phyloP scores from a whole-genome alignment of 1,284 basidiomycete species.

The Melampsora allii-populina region DNA sequence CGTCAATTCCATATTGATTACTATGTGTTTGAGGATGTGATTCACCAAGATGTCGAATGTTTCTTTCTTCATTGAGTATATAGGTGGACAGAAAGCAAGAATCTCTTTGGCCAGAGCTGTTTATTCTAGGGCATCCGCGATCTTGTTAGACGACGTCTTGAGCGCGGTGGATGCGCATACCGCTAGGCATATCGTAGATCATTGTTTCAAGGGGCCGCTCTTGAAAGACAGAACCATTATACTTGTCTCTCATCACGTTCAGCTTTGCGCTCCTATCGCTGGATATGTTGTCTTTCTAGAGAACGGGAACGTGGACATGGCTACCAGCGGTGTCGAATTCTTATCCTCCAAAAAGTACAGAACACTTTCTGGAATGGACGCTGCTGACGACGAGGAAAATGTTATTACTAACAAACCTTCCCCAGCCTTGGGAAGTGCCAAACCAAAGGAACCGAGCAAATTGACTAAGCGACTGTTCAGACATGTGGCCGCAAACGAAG shows the following conservation, averaged over 20 bases:
- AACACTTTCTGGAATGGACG: conserved; percentile 6
- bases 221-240: conserved; percentile 74
- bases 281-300: conserved; percentile 65
- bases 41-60: neutral
- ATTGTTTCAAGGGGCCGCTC: conserved; percentile 80
- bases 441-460: conserved; percentile 11
- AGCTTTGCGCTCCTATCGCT: conserved; percentile 68
- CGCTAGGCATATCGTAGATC: conserved; percentile 73
- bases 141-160: conserved; percentile 86
- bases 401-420: neutral
- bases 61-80: conserved; percentile 52
- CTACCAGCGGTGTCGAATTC: conserved; percentile 68
- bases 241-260: conserved; percentile 85
- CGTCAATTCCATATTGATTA: conserved; percentile 46
- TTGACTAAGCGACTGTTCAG: conserved; percentile 41
- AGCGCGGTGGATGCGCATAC: conserved; percentile 89
- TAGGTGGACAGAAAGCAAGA: conserved; percentile 92
- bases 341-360: conserved; percentile 49
- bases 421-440: neutral
- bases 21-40: conserved; percentile 41
- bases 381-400: conserved; percentile 7
- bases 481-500: conserved; percentile 43
- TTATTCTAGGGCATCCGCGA: conserved; percentile 79
- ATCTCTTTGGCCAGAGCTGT: conserved; percentile 65
- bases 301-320: conserved; percentile 75